A percentile compares a stretch with the other conserved stretches of the same genome.
Conservation (phyloP, 306 rosid genomes). For the Cucumis hystrix region DNA sequence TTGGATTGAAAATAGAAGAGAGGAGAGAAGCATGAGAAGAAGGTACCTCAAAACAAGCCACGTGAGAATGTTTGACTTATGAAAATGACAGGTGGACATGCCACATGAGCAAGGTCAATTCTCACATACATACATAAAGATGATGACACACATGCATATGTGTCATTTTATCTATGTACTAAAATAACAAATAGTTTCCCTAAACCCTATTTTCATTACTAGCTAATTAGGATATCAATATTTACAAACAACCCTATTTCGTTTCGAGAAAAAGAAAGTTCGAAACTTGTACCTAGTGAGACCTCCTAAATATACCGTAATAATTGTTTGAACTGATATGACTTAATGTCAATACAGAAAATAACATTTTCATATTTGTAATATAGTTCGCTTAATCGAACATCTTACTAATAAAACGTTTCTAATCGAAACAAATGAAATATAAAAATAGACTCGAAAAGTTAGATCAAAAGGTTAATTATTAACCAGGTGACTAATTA, state of each 20-base stretch:
- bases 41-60: neutral
- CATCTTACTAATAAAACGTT: too few species aligned
- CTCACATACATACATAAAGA: neutral
- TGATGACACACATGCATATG: constrained; percentile 2
- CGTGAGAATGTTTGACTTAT: neutral
- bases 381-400: neutral
- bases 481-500: too few species aligned
- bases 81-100: neutral
- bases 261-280: neutral
- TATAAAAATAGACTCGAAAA: too few species aligned
- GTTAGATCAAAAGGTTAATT: too few species aligned
- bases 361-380: neutral
- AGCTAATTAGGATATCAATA: neutral
- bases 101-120: neutral
- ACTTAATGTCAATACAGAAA: neutral
- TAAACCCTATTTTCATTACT: neutral
- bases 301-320: neutral
- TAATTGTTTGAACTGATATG: neutral
- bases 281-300: neutral
- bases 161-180: neutral
- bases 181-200: neutral
- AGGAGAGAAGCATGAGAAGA: constrained; percentile 3
- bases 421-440: too few species aligned
- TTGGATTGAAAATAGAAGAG: neutral
- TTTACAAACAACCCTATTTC: neutral